phyloP scores from a whole-genome alignment of 139 green algal species.

The Pleodorina starrii region DNA sequence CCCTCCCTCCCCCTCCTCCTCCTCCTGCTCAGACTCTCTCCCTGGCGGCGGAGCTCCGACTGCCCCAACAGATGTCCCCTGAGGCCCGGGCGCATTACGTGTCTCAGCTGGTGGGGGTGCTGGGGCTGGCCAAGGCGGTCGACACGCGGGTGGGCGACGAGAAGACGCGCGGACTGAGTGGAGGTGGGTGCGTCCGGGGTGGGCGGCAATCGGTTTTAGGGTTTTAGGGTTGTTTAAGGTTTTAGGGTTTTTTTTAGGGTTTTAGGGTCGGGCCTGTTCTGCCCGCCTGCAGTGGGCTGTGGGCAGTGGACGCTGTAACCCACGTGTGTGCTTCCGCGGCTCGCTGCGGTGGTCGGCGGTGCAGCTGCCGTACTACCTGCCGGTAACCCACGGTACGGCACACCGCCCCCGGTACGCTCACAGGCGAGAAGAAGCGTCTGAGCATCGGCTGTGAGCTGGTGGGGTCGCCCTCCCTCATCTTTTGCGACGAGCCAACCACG shows the following conservation, averaged over 20 bases:
- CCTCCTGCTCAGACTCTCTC: conserved; percentile 76
- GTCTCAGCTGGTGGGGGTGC: conserved; percentile 75
- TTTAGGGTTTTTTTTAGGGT: too few relatives aligned
- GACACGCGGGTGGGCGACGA: conserved; percentile 80
- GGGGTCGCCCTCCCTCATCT: conserved; percentile 75
- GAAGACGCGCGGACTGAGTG: conserved; percentile 80
- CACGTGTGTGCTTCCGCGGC: too few relatives aligned
- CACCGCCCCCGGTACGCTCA: too few relatives aligned
- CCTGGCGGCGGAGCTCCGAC: conserved; percentile 82
- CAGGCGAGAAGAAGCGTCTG: conserved; percentile 89
- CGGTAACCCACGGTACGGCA: too few relatives aligned
- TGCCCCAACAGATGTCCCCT: conserved; percentile 54
- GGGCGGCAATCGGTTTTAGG: neutral
- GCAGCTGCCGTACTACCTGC: too few relatives aligned
- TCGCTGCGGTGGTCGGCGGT: too few relatives aligned
- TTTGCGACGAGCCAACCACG: conserved; percentile 92
- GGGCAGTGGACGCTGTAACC: too few relatives aligned
- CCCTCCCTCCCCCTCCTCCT: too few relatives aligned
- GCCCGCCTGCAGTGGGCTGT: too few relatives aligned
- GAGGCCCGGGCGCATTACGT: conserved; percentile 67
- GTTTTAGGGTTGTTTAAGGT: too few relatives aligned
- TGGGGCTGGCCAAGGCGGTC: conserved; percentile 79
- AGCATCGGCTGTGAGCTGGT: conserved; percentile 92
- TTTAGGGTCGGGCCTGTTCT: too few relatives aligned
- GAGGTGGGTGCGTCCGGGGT: conserved; percentile 22